Percentiles rank a stretch among this genome's conserved stretches.
Conservation (phyloP, 768 basidiomycete genomes). For the Gymnopilus dilepis region DNA sequence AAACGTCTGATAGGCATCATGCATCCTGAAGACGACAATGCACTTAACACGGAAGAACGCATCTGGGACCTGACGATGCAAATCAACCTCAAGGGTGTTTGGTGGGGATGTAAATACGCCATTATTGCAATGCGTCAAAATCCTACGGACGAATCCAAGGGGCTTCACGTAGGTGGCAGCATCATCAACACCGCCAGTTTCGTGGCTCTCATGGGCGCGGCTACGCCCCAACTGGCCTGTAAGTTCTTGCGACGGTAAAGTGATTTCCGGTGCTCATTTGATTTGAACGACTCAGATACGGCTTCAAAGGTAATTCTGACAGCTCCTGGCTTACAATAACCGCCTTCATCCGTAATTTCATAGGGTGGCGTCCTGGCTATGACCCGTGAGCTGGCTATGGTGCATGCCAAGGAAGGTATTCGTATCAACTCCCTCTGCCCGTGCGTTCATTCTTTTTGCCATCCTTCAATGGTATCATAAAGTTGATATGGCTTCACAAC, state of each 20-base stretch:
- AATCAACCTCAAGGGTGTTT: constrained; percentile 97
- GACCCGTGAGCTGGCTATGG: constrained; percentile 97
- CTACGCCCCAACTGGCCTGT: constrained; percentile 98
- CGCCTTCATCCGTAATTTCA: constrained; percentile 9
- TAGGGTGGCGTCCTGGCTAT: constrained; percentile 97
- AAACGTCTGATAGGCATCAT: constrained; percentile 79
- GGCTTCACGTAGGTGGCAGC: constrained; percentile 81
- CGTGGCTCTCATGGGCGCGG: constrained; percentile 94
- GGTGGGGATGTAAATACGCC: constrained; percentile 99
- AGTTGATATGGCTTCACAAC: constrained; percentile 19
- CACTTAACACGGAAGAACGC: constrained; percentile 93
- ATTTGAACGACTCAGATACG: constrained; percentile 64
- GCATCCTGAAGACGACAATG: constrained; percentile 95
- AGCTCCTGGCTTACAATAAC: background rate
- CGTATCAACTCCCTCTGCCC: constrained; percentile 96
- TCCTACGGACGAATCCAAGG: constrained; percentile 78
- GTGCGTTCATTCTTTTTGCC: constrained; percentile 49
- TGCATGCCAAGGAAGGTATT: constrained; percentile 97
- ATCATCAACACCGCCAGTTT: constrained; percentile 99
- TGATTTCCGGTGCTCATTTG: constrained; percentile 9
- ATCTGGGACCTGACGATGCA: constrained; percentile 96
- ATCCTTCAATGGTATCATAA: constrained; percentile 15
- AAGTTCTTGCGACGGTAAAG: constrained; percentile 11
- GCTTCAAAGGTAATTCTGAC: constrained; percentile 76
- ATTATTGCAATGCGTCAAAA: constrained; percentile 97